These are phyloP conservation scores for Acorus gramineus DNA, from an alignment of 106 monocot genomes.

Conservation along the genomic window DNA sequence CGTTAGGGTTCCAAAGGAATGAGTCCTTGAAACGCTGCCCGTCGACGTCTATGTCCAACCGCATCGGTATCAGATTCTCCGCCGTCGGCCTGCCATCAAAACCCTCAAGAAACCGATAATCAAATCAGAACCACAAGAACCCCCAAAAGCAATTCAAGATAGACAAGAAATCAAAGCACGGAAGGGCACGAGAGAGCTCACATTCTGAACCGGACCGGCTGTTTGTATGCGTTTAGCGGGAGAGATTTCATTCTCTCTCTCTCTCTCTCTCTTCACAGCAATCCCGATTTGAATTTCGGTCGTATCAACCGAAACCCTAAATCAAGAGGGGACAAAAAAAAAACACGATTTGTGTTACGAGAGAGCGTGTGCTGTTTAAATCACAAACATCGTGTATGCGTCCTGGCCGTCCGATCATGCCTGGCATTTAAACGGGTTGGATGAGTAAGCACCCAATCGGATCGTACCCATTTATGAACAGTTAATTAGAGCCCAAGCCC, in stretches of 20 bases:
- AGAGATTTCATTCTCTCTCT: conserved; percentile 22
- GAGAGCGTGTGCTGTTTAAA: no score
- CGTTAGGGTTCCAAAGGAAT: conserved; percentile 85
- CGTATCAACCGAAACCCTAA: no score
- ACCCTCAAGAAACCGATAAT: not conserved
- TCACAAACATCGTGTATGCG: no score
- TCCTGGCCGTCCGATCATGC: no score
- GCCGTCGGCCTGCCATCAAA: conserved; percentile 61
- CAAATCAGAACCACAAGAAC: not conserved
- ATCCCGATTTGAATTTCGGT: conserved; percentile 1
- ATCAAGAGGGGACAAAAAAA: no score
- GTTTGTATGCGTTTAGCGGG: conserved; percentile 27
- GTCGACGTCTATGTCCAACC: conserved; percentile 76
- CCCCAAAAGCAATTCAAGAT: not conserved
- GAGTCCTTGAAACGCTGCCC: conserved; percentile 75
- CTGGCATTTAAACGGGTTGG: no score
- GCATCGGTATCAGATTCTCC: conserved; percentile 81
- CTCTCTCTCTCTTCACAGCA: no score
- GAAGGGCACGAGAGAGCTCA: conserved; percentile 6
- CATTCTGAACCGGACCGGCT: conserved; percentile 29
- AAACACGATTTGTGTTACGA: no score
- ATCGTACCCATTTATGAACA: no score
- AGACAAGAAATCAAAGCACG: not conserved
- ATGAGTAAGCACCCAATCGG: no score
- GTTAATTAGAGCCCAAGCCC: no score